Base-by-base conservation (phyloP, 768 basidiomycete genomes). In the Calocera viscosa region DNA sequence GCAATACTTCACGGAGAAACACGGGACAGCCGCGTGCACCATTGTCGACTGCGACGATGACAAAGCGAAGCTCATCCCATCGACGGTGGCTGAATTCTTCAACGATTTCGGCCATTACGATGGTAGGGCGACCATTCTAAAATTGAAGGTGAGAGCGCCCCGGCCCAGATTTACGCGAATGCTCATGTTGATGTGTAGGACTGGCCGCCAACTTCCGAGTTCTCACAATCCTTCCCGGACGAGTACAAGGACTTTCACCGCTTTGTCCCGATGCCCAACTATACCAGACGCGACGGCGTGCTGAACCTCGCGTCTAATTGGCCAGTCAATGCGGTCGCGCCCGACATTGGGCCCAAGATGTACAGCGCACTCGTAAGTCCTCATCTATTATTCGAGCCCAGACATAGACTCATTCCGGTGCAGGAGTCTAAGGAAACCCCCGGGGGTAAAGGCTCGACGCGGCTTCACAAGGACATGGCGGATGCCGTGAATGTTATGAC, bases 401-500 rank as follows among this genome's bases (percentile, higher is more conserved):
- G 12, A 14, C 19, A n/a, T 11, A n/a, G 10, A n/a, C 14, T 33
- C 43, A 22, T n/a, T 67, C 67, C 71, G 65, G 38, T 68, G 17
- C 68, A 77, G 69, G 85, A 86, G 11, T 88, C 88, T 2, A 82
- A 79, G 41, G 86, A 89, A 71, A 74, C 76, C 2, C 74, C 78
- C 33, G 88, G 88, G 2, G 89, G 85, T 72, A 87, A 89, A 71
- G 93, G 94, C 1, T 86, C 90, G 24, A 96, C 94, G 11, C 80
- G 90, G 67, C 77, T 96, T 64, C 94, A 96, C 71, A 92, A 95
- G 90, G 91, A 92, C 75, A 91, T 94, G 84, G 90, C 90, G 0
- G 93, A 94, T 71, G 94, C 94, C 2, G 78, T 96, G 68, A 97
- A 97, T 74, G 82, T 97, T 68, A 90, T 96, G 89, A 82, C 90